phyloP scores from a whole-genome alignment of 208 protist genomes.

The Wallacemonas rigidus region DNA sequence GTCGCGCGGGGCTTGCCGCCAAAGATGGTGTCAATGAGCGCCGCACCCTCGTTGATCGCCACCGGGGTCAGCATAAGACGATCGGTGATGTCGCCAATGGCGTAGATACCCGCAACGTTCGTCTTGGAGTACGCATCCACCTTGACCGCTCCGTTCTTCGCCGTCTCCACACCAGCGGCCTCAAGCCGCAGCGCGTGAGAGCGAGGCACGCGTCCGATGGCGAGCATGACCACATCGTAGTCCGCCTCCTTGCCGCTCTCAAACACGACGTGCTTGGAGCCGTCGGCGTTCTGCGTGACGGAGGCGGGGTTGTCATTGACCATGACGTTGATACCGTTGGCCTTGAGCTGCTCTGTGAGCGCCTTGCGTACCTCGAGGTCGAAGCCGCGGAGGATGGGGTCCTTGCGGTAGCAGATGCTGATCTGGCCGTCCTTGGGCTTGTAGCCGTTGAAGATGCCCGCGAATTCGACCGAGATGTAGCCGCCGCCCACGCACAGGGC shows the following conservation, averaged over 20 bases:
- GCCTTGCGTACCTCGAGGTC: constrained; percentile 78
- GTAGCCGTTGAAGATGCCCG: constrained; percentile 92
- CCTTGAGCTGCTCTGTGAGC: constrained; percentile 76
- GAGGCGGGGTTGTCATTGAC: constrained; percentile 78
- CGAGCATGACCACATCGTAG: constrained; percentile 95
- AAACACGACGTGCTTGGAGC: constrained; percentile 74
- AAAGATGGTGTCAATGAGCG: constrained; percentile 87
- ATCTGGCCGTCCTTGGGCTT: constrained; percentile 69
- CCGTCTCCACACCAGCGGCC: constrained; percentile 87
- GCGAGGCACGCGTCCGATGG: constrained; percentile 95
- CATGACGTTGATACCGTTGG: constrained; percentile 82
- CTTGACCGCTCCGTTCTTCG: constrained; percentile 84
- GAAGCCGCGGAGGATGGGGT: constrained; percentile 88
- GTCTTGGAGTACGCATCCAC: constrained; percentile 94
- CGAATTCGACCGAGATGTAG: constrained; percentile 92
- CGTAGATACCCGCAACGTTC: constrained; percentile 95
- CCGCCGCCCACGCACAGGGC: constrained; percentile 87
- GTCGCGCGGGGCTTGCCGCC: constrained; percentile 64
- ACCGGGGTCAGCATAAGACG: constrained; percentile 91
- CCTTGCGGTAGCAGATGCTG: constrained; percentile 77
- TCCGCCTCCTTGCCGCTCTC: constrained; percentile 79
- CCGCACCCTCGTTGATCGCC: constrained; percentile 87
- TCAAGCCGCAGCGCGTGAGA: constrained; percentile 91
- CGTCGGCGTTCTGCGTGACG: constrained; percentile 71
- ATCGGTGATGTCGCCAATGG: constrained; percentile 97